These are phyloP conservation scores for Medicago lupulina DNA, from an alignment of 306 rosid genomes.

Conservation along the genomic window DNA sequence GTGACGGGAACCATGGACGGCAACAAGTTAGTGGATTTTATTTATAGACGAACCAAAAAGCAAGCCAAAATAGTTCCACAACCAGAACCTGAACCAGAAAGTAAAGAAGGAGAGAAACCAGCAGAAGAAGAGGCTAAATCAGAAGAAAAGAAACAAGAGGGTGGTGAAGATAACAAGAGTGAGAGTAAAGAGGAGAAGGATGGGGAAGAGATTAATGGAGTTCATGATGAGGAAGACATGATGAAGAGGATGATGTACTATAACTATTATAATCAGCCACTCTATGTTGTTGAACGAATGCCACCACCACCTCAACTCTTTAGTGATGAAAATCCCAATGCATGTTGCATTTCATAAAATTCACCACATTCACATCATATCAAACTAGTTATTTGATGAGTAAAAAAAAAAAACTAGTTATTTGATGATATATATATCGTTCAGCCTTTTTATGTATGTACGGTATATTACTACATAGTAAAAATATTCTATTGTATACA, in stretches of 20 bases:
- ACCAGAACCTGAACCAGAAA: slow-evolving; percentile 55
- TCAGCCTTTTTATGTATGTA: slow-evolving; percentile 35
- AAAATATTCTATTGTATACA: not conserved
- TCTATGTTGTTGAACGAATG: slow-evolving; percentile 65
- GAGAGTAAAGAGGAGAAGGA: slow-evolving; percentile 48
- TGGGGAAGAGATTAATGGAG: slow-evolving; percentile 31
- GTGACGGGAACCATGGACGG: slow-evolving; percentile 90
- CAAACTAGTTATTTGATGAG: not conserved
- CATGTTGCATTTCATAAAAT: slow-evolving; percentile 79
- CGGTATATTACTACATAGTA: slow-evolving; percentile 32
- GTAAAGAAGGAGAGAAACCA: slow-evolving; percentile 50
- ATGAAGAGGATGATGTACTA: slow-evolving; percentile 80
- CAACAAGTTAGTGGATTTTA: slow-evolving; percentile 75
- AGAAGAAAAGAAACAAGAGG: slow-evolving; percentile 48
- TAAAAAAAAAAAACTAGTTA: too few species aligned
- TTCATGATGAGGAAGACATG: slow-evolving; percentile 54
- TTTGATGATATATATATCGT: slow-evolving; percentile 33
- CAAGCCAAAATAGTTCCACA: slow-evolving; percentile 82
- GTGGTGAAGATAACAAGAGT: slow-evolving; percentile 37
- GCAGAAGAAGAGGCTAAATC: slow-evolving; percentile 49
- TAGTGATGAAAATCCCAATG: slow-evolving; percentile 95
- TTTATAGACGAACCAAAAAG: slow-evolving; percentile 77
- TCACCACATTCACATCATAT: not conserved
- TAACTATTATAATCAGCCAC: slow-evolving; percentile 65
- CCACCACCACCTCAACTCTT: slow-evolving; percentile 91